These are phyloP conservation scores for Rhodocollybia butyracea DNA, from an alignment of 768 basidiomycete genomes.

Conservation along the genomic window DNA sequence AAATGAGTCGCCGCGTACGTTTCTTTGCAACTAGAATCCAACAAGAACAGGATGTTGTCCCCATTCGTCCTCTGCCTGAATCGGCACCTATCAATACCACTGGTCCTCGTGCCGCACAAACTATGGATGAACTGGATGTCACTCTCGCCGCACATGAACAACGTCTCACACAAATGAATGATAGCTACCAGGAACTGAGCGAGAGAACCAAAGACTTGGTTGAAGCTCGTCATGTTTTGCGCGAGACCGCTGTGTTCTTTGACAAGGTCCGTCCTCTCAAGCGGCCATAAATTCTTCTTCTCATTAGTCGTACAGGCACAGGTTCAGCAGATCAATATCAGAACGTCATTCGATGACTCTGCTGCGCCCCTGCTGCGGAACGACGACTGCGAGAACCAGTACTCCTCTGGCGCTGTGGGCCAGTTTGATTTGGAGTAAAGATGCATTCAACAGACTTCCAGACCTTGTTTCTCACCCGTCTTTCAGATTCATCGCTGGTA, in stretches of 20 bases:
- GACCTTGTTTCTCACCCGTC: not conserved
- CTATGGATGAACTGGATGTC: constrained; percentile 89
- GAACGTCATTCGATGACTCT: constrained; percentile 89
- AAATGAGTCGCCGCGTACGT: constrained; percentile 92
- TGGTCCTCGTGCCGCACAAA: constrained; percentile 90
- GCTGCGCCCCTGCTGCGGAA: constrained; percentile 88
- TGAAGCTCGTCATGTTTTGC: constrained; percentile 91
- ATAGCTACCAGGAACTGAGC: constrained; percentile 84
- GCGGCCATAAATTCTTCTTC: constrained; percentile 9
- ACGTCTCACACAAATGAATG: constrained; percentile 86
- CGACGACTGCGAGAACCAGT: constrained; percentile 78
- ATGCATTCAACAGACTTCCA: constrained; percentile 20
- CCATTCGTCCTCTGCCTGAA: constrained; percentile 82
- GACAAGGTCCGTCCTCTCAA: constrained; percentile 54
- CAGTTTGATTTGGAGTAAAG: constrained; percentile 91
- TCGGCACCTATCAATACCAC: constrained; percentile 84
- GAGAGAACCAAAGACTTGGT: constrained; percentile 83
- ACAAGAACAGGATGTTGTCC: constrained; percentile 79
- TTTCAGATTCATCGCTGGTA: constrained; percentile 90
- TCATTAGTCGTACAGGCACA: constrained; percentile 54
- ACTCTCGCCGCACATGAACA: constrained; percentile 85
- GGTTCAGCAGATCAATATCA: constrained; percentile 71
- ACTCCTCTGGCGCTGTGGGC: constrained; percentile 37
- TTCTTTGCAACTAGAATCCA: constrained; percentile 87
- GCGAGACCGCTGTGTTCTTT: constrained; percentile 96